phyloP scores from a whole-genome alignment of 441 rosid species.

The Croton laevigatus region DNA sequence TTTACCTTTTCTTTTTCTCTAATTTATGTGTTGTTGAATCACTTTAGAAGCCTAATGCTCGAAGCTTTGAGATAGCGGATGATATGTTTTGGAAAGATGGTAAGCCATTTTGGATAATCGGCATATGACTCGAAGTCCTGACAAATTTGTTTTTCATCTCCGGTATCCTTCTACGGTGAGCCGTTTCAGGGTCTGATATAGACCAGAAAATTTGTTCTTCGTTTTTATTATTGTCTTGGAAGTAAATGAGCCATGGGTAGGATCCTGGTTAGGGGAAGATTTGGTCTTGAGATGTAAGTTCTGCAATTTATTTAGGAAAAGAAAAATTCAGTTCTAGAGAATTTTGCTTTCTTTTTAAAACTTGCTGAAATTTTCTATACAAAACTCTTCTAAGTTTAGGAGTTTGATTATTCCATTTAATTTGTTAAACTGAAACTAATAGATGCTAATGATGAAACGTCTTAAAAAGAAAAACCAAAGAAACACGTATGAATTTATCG shows the following conservation, averaged over 20 bases:
- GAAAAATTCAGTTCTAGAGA: too few species aligned
- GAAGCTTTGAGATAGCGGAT: constrained; percentile 55
- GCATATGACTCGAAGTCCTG: constrained; percentile 17
- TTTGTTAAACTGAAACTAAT: too few species aligned
- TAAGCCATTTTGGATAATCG: constrained; percentile 65
- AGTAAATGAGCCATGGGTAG: background rate
- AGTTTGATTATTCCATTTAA: too few species aligned
- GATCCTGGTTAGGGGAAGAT: background rate
- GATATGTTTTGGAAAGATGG: constrained; percentile 90
- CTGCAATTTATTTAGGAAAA: too few species aligned
- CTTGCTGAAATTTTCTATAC: too few species aligned
- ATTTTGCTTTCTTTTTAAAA: too few species aligned
- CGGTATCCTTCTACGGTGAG: background rate
- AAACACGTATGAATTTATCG: too few species aligned
- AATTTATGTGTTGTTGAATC: background rate
- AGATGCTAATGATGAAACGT: too few species aligned
- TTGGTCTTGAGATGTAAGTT: too few species aligned
- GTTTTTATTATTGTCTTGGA: background rate
- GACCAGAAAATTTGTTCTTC: background rate
- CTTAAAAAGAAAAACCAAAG: too few species aligned
- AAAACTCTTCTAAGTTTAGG: too few species aligned
- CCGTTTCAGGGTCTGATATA: background rate
- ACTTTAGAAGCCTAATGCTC: constrained; percentile 27
- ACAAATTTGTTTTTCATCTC: background rate
- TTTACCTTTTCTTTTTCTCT: background rate